These are phyloP conservation scores for Elongisporangium anandrum DNA, from an alignment of 352 stramenopile species.

Conservation along the genomic window DNA sequence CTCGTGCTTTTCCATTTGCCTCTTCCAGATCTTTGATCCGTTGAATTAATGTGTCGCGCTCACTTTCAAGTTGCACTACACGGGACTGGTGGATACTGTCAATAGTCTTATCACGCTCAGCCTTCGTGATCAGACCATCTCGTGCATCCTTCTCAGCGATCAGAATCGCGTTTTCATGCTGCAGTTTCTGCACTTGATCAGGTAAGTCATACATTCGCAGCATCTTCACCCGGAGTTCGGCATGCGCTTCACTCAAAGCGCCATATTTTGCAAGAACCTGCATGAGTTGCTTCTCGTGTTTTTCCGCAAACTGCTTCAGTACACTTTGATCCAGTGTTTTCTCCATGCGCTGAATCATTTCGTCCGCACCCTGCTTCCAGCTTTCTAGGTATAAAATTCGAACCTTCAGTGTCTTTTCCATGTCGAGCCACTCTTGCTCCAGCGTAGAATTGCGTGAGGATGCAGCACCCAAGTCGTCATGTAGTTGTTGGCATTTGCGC, in stretches of 20 bases:
- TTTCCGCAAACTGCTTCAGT: constrained; percentile 38
- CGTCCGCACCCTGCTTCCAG: constrained; percentile 78
- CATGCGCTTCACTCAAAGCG: constrained; percentile 33
- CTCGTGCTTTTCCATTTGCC: constrained; percentile 4
- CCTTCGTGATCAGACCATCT: constrained; percentile 2
- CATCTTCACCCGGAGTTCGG: constrained; percentile 43
- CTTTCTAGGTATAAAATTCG: constrained; percentile 90
- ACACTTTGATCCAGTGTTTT: constrained; percentile 58
- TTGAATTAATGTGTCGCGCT: constrained; percentile 33
- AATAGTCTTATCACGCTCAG: not conserved
- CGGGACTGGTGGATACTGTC: constrained; percentile 25
- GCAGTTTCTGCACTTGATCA: constrained; percentile 23
- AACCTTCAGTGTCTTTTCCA: constrained; percentile 84
- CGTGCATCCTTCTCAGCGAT: constrained; percentile 25
- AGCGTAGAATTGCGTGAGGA: constrained; percentile 27
- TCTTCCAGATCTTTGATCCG: constrained; percentile 50
- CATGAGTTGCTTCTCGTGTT: constrained; percentile 24
- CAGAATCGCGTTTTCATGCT: constrained; percentile 51
- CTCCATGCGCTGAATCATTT: constrained; percentile 61
- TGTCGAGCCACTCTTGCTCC: constrained; percentile 80
- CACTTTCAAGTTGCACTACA: constrained; percentile 45
- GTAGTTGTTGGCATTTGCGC: constrained; percentile 49
- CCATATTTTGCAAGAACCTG: constrained; percentile 34
- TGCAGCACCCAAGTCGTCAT: constrained; percentile 34
- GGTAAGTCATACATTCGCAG: constrained; percentile 44